Evolutionary conservation across 2,329 filamentous ascomycete genomes (phyloP).

Genomic region (Hypomyces perniciosus): DNA sequence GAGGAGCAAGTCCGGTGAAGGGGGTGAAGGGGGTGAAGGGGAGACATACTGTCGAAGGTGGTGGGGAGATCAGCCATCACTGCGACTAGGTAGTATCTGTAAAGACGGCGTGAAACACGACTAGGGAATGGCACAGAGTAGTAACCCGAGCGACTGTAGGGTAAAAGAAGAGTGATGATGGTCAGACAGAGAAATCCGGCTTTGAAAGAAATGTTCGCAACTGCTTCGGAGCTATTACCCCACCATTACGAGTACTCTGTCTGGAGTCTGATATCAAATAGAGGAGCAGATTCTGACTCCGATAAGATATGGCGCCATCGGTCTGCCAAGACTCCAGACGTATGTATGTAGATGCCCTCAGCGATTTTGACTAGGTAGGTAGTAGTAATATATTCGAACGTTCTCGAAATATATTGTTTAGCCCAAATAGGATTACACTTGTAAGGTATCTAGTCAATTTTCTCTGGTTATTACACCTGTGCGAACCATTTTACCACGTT

Average conservation of each 20-base stretch:
- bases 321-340: not conserved
- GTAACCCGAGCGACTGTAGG: too few species aligned
- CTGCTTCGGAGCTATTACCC: not conserved
- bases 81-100: not conserved
- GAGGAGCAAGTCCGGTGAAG: not conserved
- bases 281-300: not conserved
- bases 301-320: not conserved
- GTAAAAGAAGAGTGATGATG: too few species aligned
- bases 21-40: not conserved
- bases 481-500: too few species aligned
- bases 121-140: not conserved
- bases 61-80: constrained; percentile 50
- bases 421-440: too few species aligned
- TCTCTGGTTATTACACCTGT: too few species aligned
- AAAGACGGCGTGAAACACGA: not conserved
- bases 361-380: too few species aligned
- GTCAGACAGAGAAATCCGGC: too few species aligned
- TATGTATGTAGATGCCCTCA: not conserved
- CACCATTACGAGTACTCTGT: not conserved
- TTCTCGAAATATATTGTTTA: too few species aligned
- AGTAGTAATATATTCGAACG: too few species aligned
- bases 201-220: too few species aligned
- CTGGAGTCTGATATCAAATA: not conserved
- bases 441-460: too few species aligned
- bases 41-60: constrained; percentile 53